phyloP scores from a whole-genome alignment of 768 basidiomycete species.

The Terana coerulea region DNA sequence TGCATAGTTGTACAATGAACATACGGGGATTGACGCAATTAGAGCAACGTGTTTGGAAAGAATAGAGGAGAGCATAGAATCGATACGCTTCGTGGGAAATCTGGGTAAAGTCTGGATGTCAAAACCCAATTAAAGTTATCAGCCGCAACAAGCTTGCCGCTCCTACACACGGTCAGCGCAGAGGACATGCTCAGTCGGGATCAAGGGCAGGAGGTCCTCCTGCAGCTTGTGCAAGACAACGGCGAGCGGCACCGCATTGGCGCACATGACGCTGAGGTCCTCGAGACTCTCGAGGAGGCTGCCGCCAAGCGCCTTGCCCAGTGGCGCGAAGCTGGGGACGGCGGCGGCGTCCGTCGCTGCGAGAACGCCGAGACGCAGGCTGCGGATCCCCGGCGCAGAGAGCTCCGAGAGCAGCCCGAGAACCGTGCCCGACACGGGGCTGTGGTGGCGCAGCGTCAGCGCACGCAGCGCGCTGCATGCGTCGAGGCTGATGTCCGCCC shows the following conservation, averaged over 20 bases:
- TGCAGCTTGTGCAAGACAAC: not conserved
- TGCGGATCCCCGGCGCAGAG: constrained; percentile 1
- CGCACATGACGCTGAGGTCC: not conserved
- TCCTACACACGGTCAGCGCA: no score
- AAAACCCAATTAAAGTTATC: no score
- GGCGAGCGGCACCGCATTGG: not conserved
- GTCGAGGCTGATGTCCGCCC: not conserved
- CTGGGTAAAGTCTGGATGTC: no score
- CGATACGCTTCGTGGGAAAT: no score
- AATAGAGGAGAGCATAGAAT: no score
- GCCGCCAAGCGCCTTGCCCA: not conserved
- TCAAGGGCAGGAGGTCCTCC: no score
- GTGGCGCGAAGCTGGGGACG: not conserved
- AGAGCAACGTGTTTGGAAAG: no score
- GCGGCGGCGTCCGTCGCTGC: not conserved
- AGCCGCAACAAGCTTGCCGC: no score
- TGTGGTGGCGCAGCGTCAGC: not conserved
- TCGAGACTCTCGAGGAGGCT: not conserved
- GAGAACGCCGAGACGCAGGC: not conserved
- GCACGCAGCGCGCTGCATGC: not conserved
- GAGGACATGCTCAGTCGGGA: no score
- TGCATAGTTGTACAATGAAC: no score
- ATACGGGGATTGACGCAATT: no score
- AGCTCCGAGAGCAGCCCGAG: not conserved
- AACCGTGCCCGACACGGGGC: not conserved